Evolutionary conservation across 2,329 filamentous ascomycete genomes (phyloP), one percentile per base, ranked within the genome.

Genomic region (Massarina eburnea): DNA sequence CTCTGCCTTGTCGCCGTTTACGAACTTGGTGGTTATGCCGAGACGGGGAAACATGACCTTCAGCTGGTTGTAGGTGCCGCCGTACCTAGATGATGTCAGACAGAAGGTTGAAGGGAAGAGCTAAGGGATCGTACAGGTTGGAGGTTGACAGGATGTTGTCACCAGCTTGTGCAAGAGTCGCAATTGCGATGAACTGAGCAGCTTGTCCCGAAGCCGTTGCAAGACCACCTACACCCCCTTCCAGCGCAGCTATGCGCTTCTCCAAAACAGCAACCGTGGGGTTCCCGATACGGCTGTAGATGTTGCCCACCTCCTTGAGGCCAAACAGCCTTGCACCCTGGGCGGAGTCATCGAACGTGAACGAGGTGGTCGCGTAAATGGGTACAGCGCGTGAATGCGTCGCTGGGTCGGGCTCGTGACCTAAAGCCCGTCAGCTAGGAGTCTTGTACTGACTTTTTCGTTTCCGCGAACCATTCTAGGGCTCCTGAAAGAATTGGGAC

Each of bases 251-350:
- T 40, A 96, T 88, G 50, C 92, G 85, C 78, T 96, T 95, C 76
- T 99, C 94, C 55, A 99, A 92, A 21, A 97, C 92, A 72, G 95
- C 92, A 58, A 92, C 87, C 0, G 92, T 97, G 2, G 92, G 91
- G 73, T 97, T 96, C 87, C 89, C 90, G 62, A 99, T 91, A 55
- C 94, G 89, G 71, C 86, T 94, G 80, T 99, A 99, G 71, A 97
- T 95, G 76, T 97, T 97, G 73, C 91, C 94, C 63, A 89, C 88
- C 75, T 97, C 91, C 77, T 97, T 95, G 72, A 99, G 88, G 67
- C 90, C 89, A 68, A 99, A 99, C 33, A 99, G 85, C 70, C 91
- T 85, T 45, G 94, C 94, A 51, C 90, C 94, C 66, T 97, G 94
- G 39, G 91, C 92, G 41, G 90, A 96, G 76, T 97, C 89, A 82